phyloP scores from a whole-genome alignment of 768 basidiomycete species.

The Mycena latifolia region DNA sequence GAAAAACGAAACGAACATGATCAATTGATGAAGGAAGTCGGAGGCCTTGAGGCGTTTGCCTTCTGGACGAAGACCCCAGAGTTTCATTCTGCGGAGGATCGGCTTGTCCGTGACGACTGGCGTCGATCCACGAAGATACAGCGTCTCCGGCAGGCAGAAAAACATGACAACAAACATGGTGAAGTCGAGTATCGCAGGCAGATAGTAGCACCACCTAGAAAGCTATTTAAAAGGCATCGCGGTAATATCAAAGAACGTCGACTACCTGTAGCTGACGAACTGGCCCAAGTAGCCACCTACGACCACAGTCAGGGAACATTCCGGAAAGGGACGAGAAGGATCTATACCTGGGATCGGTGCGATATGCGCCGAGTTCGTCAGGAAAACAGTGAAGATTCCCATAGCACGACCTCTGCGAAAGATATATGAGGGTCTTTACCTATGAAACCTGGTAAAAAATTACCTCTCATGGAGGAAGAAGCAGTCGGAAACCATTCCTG shows the following conservation, averaged over 20 bases:
- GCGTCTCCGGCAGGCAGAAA: conserved; percentile 57
- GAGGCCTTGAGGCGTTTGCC: conserved; percentile 25
- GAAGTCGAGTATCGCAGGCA: conserved; percentile 57
- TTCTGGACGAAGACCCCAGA: conserved; percentile 26
- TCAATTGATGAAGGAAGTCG: conserved; percentile 25
- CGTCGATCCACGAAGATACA: conserved; percentile 38
- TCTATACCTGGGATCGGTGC: conserved; percentile 52
- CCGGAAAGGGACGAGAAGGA: background rate
- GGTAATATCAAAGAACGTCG: background rate
- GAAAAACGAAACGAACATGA: conserved; percentile 21
- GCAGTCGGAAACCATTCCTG: conserved; percentile 35
- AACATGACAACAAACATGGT: conserved; percentile 50
- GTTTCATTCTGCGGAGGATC: conserved; percentile 29
- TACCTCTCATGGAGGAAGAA: conserved; percentile 52
- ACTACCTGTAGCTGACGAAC: conserved; percentile 27
- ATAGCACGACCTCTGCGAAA: conserved; percentile 53
- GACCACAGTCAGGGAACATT: background rate
- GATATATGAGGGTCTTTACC: conserved; percentile 49
- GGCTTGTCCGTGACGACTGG: conserved; percentile 28
- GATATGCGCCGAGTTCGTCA: conserved; percentile 55
- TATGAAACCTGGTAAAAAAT: conserved; percentile 48
- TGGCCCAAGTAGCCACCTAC: conserved; percentile 45
- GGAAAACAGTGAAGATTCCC: conserved; percentile 57
- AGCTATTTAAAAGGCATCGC: background rate
- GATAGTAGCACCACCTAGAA: conserved; percentile 56